A percentile compares a stretch with the other conserved stretches of the same genome.
phyloP scores from a whole-genome alignment of 345 rosid species.

The Gossypium stocksii region DNA sequence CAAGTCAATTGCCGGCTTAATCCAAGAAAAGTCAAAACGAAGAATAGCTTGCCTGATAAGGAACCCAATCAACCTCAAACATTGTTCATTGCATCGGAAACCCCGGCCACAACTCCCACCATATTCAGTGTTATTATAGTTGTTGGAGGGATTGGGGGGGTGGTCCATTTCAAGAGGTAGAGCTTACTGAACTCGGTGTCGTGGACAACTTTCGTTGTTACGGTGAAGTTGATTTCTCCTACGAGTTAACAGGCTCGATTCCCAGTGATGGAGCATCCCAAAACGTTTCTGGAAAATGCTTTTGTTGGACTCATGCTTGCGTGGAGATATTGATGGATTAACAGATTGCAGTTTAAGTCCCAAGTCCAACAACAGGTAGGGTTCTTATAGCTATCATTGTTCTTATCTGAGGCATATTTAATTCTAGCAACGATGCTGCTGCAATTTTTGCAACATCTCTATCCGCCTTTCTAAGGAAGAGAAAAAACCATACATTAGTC shows the following conservation, averaged over 20 bases:
- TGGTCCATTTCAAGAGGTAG: conserved; percentile 94
- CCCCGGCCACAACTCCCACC: conserved; percentile 90
- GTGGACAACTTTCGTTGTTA: conserved; percentile 68
- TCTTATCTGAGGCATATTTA: conserved; percentile 28
- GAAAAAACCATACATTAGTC: no score
- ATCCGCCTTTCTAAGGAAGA: no score
- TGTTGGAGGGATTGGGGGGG: conserved; percentile 86
- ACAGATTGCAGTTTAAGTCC: conserved; percentile 25
- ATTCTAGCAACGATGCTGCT: conserved; percentile 3
- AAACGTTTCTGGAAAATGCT: conserved; percentile 31
- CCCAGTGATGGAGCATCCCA: conserved; percentile 41
- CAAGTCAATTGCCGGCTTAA: no score
- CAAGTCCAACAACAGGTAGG: conserved; percentile 26
- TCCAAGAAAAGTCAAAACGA: conserved; percentile 25
- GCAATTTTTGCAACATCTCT: background rate
- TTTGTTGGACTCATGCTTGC: conserved; percentile 46
- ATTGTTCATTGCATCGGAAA: conserved; percentile 83
- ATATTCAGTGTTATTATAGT: conserved; percentile 72
- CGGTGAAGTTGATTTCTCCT: conserved; percentile 89
- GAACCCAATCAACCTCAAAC: conserved; percentile 95
- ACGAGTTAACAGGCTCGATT: conserved; percentile 80
- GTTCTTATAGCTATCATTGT: conserved; percentile 36
- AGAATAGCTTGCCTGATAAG: conserved; percentile 81
- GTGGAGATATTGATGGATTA: conserved; percentile 46
- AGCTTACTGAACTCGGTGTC: conserved; percentile 84